Evolutionary conservation across 495 filamentous ascomycete genomes (phyloP).

Genomic region (Hypoxylon perforatum): DNA sequence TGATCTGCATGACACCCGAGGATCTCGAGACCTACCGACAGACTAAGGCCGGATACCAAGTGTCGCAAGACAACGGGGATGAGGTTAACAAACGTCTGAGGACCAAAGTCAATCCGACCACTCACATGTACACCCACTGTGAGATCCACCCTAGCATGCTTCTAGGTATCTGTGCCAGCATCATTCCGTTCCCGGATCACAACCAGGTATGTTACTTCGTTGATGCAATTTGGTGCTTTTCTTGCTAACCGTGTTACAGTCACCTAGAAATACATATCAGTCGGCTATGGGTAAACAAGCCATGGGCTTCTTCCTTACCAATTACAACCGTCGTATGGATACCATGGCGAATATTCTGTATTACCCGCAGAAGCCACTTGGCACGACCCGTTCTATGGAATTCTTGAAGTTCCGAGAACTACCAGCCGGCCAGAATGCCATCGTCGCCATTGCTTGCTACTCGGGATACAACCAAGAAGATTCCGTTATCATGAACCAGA

Average conservation of each 20-base stretch:
- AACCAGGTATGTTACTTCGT: conserved; percentile 72
- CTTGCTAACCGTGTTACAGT: conserved; percentile 57
- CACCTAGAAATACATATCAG: conserved; percentile 98
- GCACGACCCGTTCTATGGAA: conserved; percentile 97
- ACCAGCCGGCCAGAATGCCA: conserved; percentile 97
- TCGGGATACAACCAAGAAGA: conserved; percentile 99
- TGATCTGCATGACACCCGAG: conserved; percentile 99
- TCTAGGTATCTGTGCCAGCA: conserved; percentile 95
- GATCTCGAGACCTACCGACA: conserved; percentile 79
- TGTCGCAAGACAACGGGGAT: conserved; percentile 55
- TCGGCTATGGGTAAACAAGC: conserved; percentile 99
- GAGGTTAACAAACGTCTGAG: conserved; percentile 81
- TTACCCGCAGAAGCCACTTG: conserved; percentile 97
- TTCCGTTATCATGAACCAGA: conserved; percentile 99
- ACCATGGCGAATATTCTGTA: conserved; percentile 99
- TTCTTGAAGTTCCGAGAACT: conserved; percentile 97
- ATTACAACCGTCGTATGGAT: conserved; percentile 95
- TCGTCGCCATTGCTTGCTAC: conserved; percentile 96
- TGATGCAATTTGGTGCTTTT: background rate
- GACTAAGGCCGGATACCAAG: conserved; percentile 59
- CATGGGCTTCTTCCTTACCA: conserved; percentile 98
- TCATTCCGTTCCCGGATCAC: conserved; percentile 99
- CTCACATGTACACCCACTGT: conserved; percentile 94
- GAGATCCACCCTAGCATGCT: conserved; percentile 99
- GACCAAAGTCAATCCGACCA: conserved; percentile 80